These are phyloP conservation scores for Canavalia ensiformis DNA, from an alignment of 306 rosid genomes.

Conservation along the genomic window DNA sequence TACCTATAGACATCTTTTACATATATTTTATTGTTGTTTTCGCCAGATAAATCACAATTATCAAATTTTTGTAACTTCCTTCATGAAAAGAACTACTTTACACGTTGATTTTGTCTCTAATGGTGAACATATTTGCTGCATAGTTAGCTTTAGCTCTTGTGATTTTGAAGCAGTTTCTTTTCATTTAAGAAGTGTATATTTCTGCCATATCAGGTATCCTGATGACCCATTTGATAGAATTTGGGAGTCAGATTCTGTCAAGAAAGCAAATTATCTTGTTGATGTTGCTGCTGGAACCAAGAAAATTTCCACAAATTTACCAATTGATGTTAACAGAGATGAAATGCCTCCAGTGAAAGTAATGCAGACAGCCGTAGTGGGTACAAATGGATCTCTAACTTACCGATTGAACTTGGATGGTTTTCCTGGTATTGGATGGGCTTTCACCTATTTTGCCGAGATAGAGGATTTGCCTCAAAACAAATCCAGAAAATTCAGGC, in stretches of 20 bases:
- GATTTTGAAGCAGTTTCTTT: conserved; percentile 25
- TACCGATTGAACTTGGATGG: conserved; percentile 92
- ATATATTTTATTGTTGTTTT: conserved; percentile 10
- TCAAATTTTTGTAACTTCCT: not conserved
- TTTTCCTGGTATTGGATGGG: conserved; percentile 92
- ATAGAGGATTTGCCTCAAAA: conserved; percentile 78
- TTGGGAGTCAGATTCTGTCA: conserved; percentile 92
- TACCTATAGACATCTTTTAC: conserved; percentile 20
- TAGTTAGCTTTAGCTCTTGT: conserved; percentile 4
- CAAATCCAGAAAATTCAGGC: conserved; percentile 90
- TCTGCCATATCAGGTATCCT: conserved; percentile 79
- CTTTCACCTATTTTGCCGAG: conserved; percentile 88
- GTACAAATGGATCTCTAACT: conserved; percentile 85
- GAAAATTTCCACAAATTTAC: conserved; percentile 76
- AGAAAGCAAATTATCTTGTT: conserved; percentile 94
- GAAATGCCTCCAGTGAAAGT: conserved; percentile 89
- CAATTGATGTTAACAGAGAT: conserved; percentile 69
- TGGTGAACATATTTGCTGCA: not conserved
- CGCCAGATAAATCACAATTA: not conserved
- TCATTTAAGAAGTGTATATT: conserved; percentile 31
- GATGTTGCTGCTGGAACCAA: conserved; percentile 90
- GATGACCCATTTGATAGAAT: conserved; percentile 96
- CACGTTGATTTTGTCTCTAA: conserved; percentile 1
- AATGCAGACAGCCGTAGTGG: conserved; percentile 97
- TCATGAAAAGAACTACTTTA: conserved; percentile 19